These are phyloP conservation scores for Colletotrichum cuscutae DNA, from an alignment of 2,329 filamentous ascomycete genomes.

Conservation along the genomic window DNA sequence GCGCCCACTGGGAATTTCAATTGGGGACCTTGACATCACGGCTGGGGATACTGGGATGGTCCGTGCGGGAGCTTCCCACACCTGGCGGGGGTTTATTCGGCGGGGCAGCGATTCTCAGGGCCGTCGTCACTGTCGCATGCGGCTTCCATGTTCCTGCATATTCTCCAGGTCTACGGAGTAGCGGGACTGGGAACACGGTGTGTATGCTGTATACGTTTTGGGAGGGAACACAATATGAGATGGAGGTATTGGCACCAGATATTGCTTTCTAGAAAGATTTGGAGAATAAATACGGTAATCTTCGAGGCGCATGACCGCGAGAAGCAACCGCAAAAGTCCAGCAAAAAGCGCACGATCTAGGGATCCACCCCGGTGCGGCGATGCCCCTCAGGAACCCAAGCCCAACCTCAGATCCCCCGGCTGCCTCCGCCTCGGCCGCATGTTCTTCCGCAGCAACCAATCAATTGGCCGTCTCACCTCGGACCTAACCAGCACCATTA, in stretches of 20 bases:
- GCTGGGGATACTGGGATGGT: not conserved
- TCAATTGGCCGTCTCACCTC: not conserved
- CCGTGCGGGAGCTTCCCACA: conserved; percentile 22
- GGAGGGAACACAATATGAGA: too few relatives aligned
- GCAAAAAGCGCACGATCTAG: not conserved
- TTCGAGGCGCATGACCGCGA: not conserved
- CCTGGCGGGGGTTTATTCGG: conserved; percentile 16
- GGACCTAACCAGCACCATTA: conserved; percentile 1
- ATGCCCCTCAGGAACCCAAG: not conserved
- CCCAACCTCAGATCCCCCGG: not conserved
- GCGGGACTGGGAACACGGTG: not conserved
- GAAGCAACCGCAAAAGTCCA: not conserved
- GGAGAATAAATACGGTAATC: too few relatives aligned
- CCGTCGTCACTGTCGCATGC: not conserved
- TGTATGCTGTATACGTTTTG: not conserved
- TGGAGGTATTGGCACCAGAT: too few relatives aligned
- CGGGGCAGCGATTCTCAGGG: conserved; percentile 13
- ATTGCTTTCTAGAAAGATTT: too few relatives aligned
- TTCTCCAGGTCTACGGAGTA: too few relatives aligned
- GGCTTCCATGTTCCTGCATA: conserved; percentile 18
- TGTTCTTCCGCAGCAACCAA: conserved; percentile 9
- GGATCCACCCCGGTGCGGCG: not conserved
- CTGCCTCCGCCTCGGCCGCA: conserved; percentile 5
- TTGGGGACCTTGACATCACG: conserved; percentile 28
- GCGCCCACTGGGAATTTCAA: not conserved